Evolutionary conservation across 805 yeast genomes (phyloP), one percentile per base, ranked within the genome.

Genomic region (Wickerhamiella occidentalis): DNA sequence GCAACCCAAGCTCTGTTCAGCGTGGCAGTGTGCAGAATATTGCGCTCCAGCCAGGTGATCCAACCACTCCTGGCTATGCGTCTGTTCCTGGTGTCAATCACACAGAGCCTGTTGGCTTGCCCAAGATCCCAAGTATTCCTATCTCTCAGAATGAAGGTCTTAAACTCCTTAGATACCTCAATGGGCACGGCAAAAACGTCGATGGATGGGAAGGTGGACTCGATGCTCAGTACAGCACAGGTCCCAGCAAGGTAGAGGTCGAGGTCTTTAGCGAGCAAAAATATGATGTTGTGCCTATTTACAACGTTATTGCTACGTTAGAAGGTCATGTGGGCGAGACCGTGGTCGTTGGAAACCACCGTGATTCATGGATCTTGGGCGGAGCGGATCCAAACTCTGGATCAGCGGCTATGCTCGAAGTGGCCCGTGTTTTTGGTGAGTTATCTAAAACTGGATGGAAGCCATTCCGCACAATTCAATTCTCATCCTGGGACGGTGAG

Each of bases 371-470:
- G 92, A 74, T 79, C 51, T 76, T 78, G 51, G 84, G 84, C 45
- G 85, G 85, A 13, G 87, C 88, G 1, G 92, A 83, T 64, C 88
- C 92, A 26, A 82, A 82, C 62, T 73, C 81, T 23, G 90, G 90
- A 0, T 73, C 83, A 15, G 80, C 87, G 0, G 76, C 71, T 0
- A 53, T 80, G 54, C 62, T 82, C 40, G 90, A 82, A 60, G 64
- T 82, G 38, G 79, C 80, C 6, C 68, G 84, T 44, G 79, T 76
- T 1, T 67, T 81, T 30, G 74, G 77, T 21, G 74, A 69, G 40
- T 66, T 82, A 47, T 53, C 62, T 28, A 66, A 72, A 52, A 49
- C 55, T 13, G 86, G 85, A 7, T 85, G 88, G 88, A 75, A 73
- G 58, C 94, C 94, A 9, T 62, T 75, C 46, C 69, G 92, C 58